phyloP scores from a whole-genome alignment of 495 filamentous ascomycete genomes.

The Evansstolkia leycettana region DNA sequence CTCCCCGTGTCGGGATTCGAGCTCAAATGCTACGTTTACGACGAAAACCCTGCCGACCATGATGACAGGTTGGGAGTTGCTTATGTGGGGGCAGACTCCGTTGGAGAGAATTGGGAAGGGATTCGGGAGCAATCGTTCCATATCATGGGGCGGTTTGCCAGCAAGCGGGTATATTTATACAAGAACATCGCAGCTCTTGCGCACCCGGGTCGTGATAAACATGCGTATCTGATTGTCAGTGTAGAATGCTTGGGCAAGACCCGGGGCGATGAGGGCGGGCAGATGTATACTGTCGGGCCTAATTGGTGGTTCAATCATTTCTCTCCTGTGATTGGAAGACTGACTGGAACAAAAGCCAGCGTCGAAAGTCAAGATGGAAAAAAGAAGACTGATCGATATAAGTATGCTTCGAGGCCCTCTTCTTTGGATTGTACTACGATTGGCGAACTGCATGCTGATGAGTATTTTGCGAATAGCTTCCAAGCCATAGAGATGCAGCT shows the following conservation, averaged over 20 bases:
- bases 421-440: not conserved
- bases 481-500: slow-evolving; percentile 90
- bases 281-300: slow-evolving; percentile 66
- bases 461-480: slow-evolving; percentile 50
- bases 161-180: slow-evolving; percentile 70
- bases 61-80: slow-evolving; percentile 82
- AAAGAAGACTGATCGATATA: slow-evolving; percentile 51
- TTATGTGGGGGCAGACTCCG: slow-evolving; percentile 43
- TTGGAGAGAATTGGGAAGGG: slow-evolving; percentile 56
- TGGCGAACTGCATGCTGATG: slow-evolving; percentile 1
- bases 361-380: slow-evolving; percentile 32
- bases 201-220: slow-evolving; percentile 39
- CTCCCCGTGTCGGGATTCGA: slow-evolving; percentile 65
- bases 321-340: slow-evolving; percentile 75
- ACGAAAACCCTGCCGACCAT: slow-evolving; percentile 79
- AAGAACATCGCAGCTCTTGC: slow-evolving; percentile 50
- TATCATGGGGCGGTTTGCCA: slow-evolving; percentile 71
- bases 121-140: slow-evolving; percentile 53
- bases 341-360: slow-evolving; percentile 64
- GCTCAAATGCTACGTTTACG: slow-evolving; percentile 71
- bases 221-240: slow-evolving; percentile 52
- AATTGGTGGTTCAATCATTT: slow-evolving; percentile 74
- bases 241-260: slow-evolving; percentile 66
- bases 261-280: slow-evolving; percentile 53
- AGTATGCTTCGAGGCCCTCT: slow-evolving; percentile 52